Base-by-base conservation (phyloP, 176 grass and related monocot genomes). In the Triticum aestivum region DNA sequence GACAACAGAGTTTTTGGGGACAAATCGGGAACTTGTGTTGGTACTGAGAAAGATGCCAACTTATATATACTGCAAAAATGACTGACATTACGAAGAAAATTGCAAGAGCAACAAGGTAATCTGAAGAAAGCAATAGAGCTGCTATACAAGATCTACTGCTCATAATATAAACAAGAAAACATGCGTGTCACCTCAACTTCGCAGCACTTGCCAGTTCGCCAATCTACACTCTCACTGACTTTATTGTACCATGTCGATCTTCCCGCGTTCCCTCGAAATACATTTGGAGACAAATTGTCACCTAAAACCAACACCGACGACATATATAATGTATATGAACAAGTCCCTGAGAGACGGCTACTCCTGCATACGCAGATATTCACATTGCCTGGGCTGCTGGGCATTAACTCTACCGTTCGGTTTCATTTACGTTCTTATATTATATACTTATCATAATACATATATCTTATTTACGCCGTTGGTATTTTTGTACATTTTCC, bases 401-500 rank as follows among this genome's bases (percentile, higher is more conserved):
- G 11, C 54, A 75, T 75, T 88, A 63, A 27, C 69, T 69, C 79
- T 75, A 79, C 29, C 2, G 59, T 69, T 30, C 15, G 12, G 35
- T 74, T 65, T 61, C 14, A 26, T 79, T 54, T 80, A 75, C 29
- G 49, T 58, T 80, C 78, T 84, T 74, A 79, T 78, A 27, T 80
- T 47, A 64, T 59, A 17, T 72, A 21, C 51, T 51, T 20, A 54
- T 52, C 9, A 56, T 58, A 58, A 56, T 72, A 61, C 32, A 38
- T 73, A 15, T 63, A 69, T 74, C 39, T 87, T 84, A 89, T 89
- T 84, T 89, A 88, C 29, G 70, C 4, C 14, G 62, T 80, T 69
- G 30, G 69, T 77, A 63, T 84, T 77, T 84, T 88, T 85, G 51
- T 83, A 86, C 87, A 83, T 76, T 87, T 90, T 73, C 3, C 9